Evolutionary conservation across 495 filamentous ascomycete genomes (phyloP).

Genomic region (Penicillium manginii): DNA sequence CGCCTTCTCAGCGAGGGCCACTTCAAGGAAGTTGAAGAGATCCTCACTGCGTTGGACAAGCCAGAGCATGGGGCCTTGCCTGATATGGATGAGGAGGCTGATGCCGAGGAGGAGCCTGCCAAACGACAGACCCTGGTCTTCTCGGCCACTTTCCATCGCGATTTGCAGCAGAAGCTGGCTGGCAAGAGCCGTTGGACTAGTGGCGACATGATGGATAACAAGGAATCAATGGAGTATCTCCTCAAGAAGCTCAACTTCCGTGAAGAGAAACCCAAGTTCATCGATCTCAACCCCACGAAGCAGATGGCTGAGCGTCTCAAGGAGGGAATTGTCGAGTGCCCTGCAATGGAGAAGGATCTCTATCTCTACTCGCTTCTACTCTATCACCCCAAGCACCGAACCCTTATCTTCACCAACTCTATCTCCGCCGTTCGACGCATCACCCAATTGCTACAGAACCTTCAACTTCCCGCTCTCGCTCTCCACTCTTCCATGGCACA

Average conservation of each 20-base stretch:
- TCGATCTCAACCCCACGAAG: conserved; percentile 84
- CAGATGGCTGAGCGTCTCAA: conserved; percentile 87
- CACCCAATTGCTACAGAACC: conserved; percentile 79
- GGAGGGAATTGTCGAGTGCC: conserved; percentile 90
- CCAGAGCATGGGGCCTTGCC: conserved; percentile 40
- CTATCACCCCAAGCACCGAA: conserved; percentile 76
- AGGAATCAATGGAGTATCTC: conserved; percentile 89
- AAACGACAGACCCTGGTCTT: conserved; percentile 83
- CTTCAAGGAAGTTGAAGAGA: conserved; percentile 91
- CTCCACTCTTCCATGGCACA: conserved; percentile 95
- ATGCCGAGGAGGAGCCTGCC: conserved; percentile 25
- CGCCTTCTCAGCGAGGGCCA: conserved; percentile 88
- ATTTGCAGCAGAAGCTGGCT: conserved; percentile 84
- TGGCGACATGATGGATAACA: conserved; percentile 65
- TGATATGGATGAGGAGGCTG: conserved; percentile 41
- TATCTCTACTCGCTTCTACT: conserved; percentile 89
- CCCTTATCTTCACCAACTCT: conserved; percentile 92
- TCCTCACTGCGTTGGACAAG: conserved; percentile 74
- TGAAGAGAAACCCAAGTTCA: conserved; percentile 80
- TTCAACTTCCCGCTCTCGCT: conserved; percentile 74
- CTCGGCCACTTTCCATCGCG: conserved; percentile 92
- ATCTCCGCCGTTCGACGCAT: conserved; percentile 90
- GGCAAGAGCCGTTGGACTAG: conserved; percentile 63
- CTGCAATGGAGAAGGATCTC: conserved; percentile 91
- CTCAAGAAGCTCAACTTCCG: conserved; percentile 88